Base-by-base conservation (phyloP, 257 asterid genomes). In the Capsicum pubescens region DNA sequence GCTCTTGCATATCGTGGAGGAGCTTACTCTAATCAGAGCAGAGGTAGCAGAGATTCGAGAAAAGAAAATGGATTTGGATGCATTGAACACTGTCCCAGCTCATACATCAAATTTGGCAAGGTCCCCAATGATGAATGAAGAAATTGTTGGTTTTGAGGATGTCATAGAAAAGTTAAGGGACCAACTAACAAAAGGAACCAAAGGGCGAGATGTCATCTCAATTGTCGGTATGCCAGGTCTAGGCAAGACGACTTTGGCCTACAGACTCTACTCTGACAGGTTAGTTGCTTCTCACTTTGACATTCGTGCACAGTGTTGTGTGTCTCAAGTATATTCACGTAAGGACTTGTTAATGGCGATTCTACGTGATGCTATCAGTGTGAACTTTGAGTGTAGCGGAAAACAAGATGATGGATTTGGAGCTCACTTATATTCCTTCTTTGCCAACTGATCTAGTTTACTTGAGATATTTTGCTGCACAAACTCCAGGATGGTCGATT, bases 191-290 rank as follows among this genome's bases (percentile, higher is more conserved):
- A 58, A 17, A 36, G 69, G 50, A 5, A 64, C 63, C 42, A 80
- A 17, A 58, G 54, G 13, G 26, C 42, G 46, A 12, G 70, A 59
- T 4, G 44, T 82, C 15, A 16, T 66, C 52, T 50, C 84, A 3
- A 8, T 82, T 26, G 13, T 82, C 21, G 84, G 84, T 1, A 64
- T 64, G 84, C 50, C 79, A 3, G 84, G 84, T 46, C 79, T 46
- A 13, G 84, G 66, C 6, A 82, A 82, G 79, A 82, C 66, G 42
- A 82, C 84, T 82, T 7, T 82, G 6, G 84, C 84, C 26, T 44
- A 60, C 35, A 63, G 69, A 63, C 59, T 82, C 64, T 82, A 64
- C 52, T 21, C 6, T 66, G 79, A 50, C 21, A 44, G 21, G 19
- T 82, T 1, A 16, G 32, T 82, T 16, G 8, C 7, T 48, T 68